A percentile compares a stretch with the other conserved stretches of the same genome.
phyloP scores from a whole-genome alignment of 2,329 filamentous ascomycete genomes.

The Aspergillus uvarum region DNA sequence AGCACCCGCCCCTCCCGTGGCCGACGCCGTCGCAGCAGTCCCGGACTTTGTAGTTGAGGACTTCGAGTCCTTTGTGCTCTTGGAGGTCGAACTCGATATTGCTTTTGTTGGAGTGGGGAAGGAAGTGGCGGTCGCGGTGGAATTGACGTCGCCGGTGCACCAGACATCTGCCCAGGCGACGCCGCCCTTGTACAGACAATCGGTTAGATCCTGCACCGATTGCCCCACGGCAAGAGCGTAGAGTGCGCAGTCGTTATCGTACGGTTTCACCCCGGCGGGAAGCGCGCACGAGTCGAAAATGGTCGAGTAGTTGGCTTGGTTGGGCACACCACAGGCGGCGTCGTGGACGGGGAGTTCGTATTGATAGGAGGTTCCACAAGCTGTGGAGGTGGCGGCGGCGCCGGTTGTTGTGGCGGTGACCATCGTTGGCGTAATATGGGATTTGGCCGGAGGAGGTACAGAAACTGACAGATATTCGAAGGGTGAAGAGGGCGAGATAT shows the following conservation, averaged over 20 bases:
- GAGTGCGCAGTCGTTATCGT: slow-evolving; percentile 26
- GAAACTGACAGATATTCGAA: no score
- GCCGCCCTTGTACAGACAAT: slow-evolving; percentile 25
- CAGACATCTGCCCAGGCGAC: slow-evolving; percentile 28
- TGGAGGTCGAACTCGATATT: no score
- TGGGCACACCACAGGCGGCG: slow-evolving; percentile 27
- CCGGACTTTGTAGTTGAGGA: no score
- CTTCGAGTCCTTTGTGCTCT: no score
- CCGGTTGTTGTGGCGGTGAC: slow-evolving; percentile 10
- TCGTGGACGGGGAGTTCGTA: slow-evolving; percentile 29
- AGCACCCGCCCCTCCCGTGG: no score
- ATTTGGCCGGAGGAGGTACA: no score
- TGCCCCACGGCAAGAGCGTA: slow-evolving; percentile 24
- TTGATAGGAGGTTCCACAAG: slow-evolving; percentile 18
- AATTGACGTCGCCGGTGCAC: slow-evolving; percentile 22
- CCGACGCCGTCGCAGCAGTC: slow-evolving; percentile 7
- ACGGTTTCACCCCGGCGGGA: slow-evolving; percentile 18
- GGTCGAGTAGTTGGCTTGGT: slow-evolving; percentile 18
- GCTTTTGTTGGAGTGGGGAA: slow-evolving; percentile 10
- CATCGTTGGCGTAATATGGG: no score
- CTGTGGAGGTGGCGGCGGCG: slow-evolving; percentile 9
- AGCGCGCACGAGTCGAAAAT: slow-evolving; percentile 22
- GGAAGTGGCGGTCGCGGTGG: slow-evolving; percentile 10
- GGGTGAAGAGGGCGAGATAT: no score
- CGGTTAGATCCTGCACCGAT: slow-evolving; percentile 25